Conservation (phyloP, 2,329 filamentous ascomycete species). For the Xylariaceae sp. region DNA sequence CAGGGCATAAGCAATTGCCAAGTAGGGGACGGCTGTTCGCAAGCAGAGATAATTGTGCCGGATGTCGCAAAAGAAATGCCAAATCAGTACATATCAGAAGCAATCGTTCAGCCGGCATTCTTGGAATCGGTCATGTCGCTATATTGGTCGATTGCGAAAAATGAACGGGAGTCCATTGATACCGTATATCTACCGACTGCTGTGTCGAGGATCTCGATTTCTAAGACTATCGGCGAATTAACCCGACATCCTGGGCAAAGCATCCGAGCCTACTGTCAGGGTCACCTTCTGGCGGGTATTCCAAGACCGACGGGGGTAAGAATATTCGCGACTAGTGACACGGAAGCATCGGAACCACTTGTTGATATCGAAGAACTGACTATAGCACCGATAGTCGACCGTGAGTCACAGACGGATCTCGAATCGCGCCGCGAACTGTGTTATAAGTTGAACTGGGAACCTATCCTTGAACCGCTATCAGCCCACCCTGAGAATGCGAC, state of each 20-base stretch:
- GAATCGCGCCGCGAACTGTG: constrained; percentile 39
- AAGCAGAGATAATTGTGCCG: constrained; percentile 33
- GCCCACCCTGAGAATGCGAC: constrained; percentile 13
- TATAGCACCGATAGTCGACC: constrained; percentile 39
- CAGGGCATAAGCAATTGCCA: constrained; percentile 45
- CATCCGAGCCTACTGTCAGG: constrained; percentile 36
- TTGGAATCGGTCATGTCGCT: constrained; percentile 39
- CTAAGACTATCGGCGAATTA: constrained; percentile 27
- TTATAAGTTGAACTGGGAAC: constrained; percentile 45
- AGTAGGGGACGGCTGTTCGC: constrained; percentile 33
- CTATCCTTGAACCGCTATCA: constrained; percentile 31
- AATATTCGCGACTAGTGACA: constrained; percentile 33
- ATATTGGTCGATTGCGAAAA: constrained; percentile 38
- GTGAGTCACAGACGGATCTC: constrained; percentile 26
- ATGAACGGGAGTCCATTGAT: constrained; percentile 29
- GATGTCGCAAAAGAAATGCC: constrained; percentile 39
- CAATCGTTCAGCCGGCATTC: constrained; percentile 36
- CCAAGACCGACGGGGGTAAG: constrained; percentile 36
- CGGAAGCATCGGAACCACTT: constrained; percentile 31
- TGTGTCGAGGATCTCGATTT: constrained; percentile 36
- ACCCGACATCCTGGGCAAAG: constrained; percentile 29
- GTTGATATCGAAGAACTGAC: constrained; percentile 36
- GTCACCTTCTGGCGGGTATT: constrained; percentile 25
- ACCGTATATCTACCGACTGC: constrained; percentile 42
- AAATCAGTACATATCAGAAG: constrained; percentile 31